phyloP scores from a whole-genome alignment of 768 basidiomycete species.

The Calocybe indica region DNA sequence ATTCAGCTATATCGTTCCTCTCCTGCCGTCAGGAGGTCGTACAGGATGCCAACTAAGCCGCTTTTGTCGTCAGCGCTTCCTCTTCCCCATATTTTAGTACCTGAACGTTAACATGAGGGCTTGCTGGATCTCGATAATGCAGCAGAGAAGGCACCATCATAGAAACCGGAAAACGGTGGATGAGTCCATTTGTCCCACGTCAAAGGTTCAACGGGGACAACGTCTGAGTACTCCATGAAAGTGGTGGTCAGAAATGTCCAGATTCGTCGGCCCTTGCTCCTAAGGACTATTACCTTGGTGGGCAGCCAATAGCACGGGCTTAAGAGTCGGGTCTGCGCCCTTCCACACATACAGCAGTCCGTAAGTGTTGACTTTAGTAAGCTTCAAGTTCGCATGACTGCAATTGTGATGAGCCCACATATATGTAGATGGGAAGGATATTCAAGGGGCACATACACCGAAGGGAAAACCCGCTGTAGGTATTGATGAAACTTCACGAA shows the following conservation, averaged over 20 bases:
- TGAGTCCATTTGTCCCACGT: conserved; percentile 47
- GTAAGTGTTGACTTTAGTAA: conserved; percentile 73
- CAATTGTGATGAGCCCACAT: too few species aligned
- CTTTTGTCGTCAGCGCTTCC: conserved; percentile 75
- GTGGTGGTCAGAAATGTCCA: background rate
- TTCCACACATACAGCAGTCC: conserved; percentile 72
- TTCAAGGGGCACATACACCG: conserved; percentile 38
- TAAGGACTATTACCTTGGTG: conserved; percentile 45
- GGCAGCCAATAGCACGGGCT: conserved; percentile 64
- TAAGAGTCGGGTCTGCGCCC: conserved; percentile 54
- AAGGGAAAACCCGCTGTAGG: conserved; percentile 48
- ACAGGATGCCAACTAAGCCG: conserved; percentile 66
- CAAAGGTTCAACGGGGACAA: conserved; percentile 52
- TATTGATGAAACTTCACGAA: conserved; percentile 53
- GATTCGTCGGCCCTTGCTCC: too few species aligned
- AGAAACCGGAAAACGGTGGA: conserved; percentile 55
- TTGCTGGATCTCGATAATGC: background rate
- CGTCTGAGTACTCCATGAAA: conserved; percentile 31
- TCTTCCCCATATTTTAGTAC: conserved; percentile 66
- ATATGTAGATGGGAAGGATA: background rate
- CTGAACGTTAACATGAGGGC: conserved; percentile 11
- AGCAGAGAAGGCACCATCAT: conserved; percentile 32
- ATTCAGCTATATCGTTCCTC: background rate
- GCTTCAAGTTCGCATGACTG: conserved; percentile 31
- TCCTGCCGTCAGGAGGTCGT: conserved; percentile 6